A percentile compares a stretch with the other conserved stretches of the same genome.
Evolutionary conservation across 1,139 yeast genomes (phyloP).

Genomic region (Hyphopichia burtonii): DNA sequence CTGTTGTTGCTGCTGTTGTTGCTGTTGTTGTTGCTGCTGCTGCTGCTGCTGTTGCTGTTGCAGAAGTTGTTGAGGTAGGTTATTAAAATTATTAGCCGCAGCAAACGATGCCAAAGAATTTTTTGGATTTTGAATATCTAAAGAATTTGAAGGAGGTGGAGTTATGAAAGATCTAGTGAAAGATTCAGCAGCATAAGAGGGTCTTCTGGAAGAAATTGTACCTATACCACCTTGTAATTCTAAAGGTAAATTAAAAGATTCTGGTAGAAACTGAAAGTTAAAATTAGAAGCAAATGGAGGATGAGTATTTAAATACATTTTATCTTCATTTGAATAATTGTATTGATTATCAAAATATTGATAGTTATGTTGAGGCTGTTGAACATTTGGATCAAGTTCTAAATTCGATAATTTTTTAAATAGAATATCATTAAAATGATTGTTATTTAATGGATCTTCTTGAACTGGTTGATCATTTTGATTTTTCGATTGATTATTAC

Average conservation of each 20-base stretch:
- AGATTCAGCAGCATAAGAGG: slow-evolving; percentile 64
- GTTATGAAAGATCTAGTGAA: slow-evolving; percentile 36
- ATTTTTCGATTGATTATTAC: slow-evolving; percentile 1
- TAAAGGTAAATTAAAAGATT: slow-evolving; percentile 48
- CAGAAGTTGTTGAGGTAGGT: neutral
- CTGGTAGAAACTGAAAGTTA: slow-evolving; percentile 3
- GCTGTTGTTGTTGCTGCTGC: slow-evolving; percentile 1
- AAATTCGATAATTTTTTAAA: slow-evolving; percentile 24
- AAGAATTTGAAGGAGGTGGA: no score
- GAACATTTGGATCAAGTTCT: neutral
- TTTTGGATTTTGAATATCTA: slow-evolving; percentile 1
- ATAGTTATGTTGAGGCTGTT: neutral
- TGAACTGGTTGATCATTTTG: slow-evolving; percentile 9
- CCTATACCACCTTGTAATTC: slow-evolving; percentile 68
- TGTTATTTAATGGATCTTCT: slow-evolving; percentile 4
- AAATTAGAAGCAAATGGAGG: slow-evolving; percentile 5
- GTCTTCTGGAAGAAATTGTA: slow-evolving; percentile 60
- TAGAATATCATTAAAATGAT: slow-evolving; percentile 25
- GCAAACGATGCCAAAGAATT: slow-evolving; percentile 20
- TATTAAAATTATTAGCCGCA: slow-evolving; percentile 21
- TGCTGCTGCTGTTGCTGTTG: slow-evolving; percentile 3
- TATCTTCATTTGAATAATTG: neutral
- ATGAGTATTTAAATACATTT: slow-evolving; percentile 3
- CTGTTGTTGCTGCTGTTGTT: slow-evolving; percentile 2
- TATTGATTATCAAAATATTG: slow-evolving; percentile 1